Evolutionary conservation across 305 asterid genomes (phyloP).

Genomic region (Ajuga reptans): DNA sequence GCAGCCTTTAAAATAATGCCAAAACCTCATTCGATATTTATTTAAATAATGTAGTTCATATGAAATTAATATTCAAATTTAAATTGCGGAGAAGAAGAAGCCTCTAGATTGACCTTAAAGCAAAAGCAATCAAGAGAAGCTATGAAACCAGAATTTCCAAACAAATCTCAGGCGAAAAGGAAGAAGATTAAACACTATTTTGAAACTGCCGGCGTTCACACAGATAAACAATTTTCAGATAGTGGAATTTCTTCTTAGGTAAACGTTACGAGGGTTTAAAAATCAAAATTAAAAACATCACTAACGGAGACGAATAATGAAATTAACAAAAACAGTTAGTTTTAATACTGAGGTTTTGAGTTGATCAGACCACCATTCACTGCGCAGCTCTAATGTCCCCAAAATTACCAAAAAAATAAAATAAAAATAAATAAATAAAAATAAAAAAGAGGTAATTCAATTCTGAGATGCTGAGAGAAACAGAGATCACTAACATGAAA

Average conservation of each 20-base stretch:
- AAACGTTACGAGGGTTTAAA: not conserved
- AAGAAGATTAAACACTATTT: not conserved
- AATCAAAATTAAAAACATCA: not conserved
- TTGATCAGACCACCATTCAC: not conserved
- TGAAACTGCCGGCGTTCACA: not conserved
- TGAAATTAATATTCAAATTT: not conserved
- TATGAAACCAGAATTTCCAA: not conserved
- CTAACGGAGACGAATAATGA: not conserved
- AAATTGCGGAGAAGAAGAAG: not conserved
- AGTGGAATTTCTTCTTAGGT: not conserved
- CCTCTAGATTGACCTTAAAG: not conserved
- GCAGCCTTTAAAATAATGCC: not conserved
- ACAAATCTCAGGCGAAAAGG: not conserved
- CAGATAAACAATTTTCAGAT: not conserved
- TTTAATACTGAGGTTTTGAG: not conserved
- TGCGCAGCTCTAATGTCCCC: not conserved
- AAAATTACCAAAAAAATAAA: not conserved
- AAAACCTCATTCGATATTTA: not conserved
- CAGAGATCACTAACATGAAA: not conserved
- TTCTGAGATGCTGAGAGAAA: not conserved
- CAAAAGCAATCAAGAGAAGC: not conserved
- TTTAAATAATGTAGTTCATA: not conserved
- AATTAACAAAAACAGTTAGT: not conserved
- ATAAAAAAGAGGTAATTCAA: not conserved
- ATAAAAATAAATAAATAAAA: too few species aligned